Evolutionary conservation across 2,329 filamentous ascomycete genomes (phyloP), one percentile per base, ranked within the genome.

Genomic region (Zymoseptoria passerinii): DNA sequence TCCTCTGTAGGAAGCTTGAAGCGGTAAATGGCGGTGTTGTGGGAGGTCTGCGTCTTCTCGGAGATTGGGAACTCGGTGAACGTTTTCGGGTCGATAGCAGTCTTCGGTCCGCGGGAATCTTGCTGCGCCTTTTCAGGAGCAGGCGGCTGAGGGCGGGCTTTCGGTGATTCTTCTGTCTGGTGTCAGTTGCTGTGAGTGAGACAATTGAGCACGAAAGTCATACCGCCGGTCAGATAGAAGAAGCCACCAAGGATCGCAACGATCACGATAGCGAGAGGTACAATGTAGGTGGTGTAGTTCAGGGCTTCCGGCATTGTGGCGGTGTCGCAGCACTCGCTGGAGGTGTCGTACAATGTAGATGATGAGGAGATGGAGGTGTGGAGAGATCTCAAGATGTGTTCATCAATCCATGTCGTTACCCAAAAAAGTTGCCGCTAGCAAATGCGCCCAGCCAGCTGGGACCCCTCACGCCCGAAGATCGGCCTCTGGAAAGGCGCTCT

Each of bases 11-110:
- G 92, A 48, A 99, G 89, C 65, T 83, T 82, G 79, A 97, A 96
- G 71, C 94, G 91, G 81, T 97, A 99, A 88, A 99, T 96, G 75
- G 92, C 92, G 61, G 95, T 92, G 81, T 99, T 99, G 84, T 97
- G 94, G 29, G 92, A 96, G 70, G 97, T 87, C 65, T 95, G 83
- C 13, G 87, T 97, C 84, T 96, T 97, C 76, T 97, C 90, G 75
- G 88, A 87, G 68, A 99, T 86, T 73, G 90, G 87, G 72, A 96
- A 96, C 59, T 95, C 84, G 74, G 96, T 91, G 83, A 96, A 96
- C 54, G 82, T 81, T 67, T 86, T 85, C 29, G 92, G 90, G 78
- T 92, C 92, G 67, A 99, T 83, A 64, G 94, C 86, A 76, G 89
- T 91, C 74, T 87, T 85, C 35, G 35, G 35, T 44, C 35, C 35